Evolutionary conservation across 495 filamentous ascomycete genomes (phyloP), one percentile per base, ranked within the genome.

Genomic region (Cladorrhinum samala): DNA sequence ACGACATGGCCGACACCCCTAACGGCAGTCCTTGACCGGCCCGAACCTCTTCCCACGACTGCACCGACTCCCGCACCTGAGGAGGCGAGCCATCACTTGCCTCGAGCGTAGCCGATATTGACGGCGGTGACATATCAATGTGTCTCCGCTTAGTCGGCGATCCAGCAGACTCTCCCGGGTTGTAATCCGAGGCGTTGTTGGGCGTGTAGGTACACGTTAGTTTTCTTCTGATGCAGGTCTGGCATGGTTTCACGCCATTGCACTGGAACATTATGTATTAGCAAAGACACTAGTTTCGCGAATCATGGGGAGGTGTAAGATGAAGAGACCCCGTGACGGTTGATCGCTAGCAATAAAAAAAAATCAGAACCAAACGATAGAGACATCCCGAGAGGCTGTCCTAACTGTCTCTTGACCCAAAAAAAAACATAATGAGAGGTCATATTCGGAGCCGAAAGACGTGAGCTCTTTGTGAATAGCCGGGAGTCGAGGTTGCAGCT

Each of bases 211-310:
- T 54, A 53, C 77, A 81, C 9, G 72, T 73, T 56, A 85, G 72
- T 55, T 70, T 72, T 54, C 82, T 74, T 62, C 80, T 80, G 19
- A 74, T 57, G 71, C 83, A 89, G 21, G 83, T 87, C 46, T 80
- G 81, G 61, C 86, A 89, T 21, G 83, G 85, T 50, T 79, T 79
- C 51, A 81, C 66, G 46, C 85, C 85, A 68, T 89, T 86, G 68
- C 86, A 88, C 78, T 83, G 24, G 49, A 55, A 19, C 46, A 49
- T 42, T 44, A 51, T 55, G 51, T 40, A 59, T 60, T 54, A 60
- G 57, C 39, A 36, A 47, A 16, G 37, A 45, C 36, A 42, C 50
- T 30, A 30, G 33, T 21, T 5, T 33, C 6, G 27, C 27, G 11
- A 33, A 11, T 33, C 46, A 57, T 53, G 33, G 21, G 19, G 25